Evolutionary conservation across 2,329 filamentous ascomycete species (phyloP), one percentile per base, ranked within the genome.

Genomic region (Madurella mycetomatis): DNA sequence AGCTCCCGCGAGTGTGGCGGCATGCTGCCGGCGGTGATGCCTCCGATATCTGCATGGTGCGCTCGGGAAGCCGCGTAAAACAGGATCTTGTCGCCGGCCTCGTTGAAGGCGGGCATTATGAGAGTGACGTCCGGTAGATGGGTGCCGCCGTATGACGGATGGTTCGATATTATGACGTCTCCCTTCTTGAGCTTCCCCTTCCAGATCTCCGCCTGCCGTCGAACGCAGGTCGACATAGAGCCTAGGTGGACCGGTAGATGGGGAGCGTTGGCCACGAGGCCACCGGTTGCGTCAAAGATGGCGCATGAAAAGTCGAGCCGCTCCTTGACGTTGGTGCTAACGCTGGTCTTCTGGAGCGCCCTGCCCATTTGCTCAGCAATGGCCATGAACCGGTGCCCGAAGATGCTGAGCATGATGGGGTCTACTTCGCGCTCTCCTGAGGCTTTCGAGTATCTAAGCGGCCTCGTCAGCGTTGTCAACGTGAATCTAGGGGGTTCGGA

Each of bases 321-420:
- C 65, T 92, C 89, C 67, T 92, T 88, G 66, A 92, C 87, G 63
- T 91, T 92, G 1, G 85, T 90, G 64, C 82, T 88, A 52, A 91
- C 86, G 66, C 85, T 88, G 0, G 87, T 91, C 73, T 91, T 92
- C 65, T 91, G 87, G 15, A 92, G 71, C 12, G 86, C 85, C 51
- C 86, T 76, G 1, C 88, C 88, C 88, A 92, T 92, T 65, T 92
- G 88, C 69, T 92, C 88, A 1, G 88, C 88, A 62, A 92, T 90
- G 7, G 86, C 85, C 88, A 92, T 92, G 70, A 92, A 92, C 8
- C 88, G 80, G 66, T 92, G 87, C 1, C 85, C 86, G 61, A 92
- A 92, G 54, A 92, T 87, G 64, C 83, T 87, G 2, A 92, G 77
- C 72, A 89, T 79, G 60, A 92, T 88, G 0, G 88, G 88, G 66